Evolutionary conservation across 192 early-diverging fungal species (phyloP), one percentile per base, ranked within the genome.

Genomic region (Mortierella claussenii): DNA sequence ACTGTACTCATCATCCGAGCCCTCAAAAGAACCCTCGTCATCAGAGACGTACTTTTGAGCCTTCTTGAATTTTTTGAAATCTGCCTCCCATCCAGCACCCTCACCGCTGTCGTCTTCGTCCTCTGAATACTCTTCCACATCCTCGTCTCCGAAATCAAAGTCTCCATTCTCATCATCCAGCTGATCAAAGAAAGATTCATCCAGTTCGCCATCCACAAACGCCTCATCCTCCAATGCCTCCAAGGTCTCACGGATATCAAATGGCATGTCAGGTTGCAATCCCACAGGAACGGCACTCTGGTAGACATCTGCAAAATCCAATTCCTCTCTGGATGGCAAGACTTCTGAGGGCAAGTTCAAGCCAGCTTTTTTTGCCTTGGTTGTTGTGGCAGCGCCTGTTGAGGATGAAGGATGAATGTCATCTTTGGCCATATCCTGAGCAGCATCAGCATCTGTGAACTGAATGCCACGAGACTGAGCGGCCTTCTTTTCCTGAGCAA

Each of bases 191-290:
- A 96, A 96, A 37, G 87, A 85, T 55, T 97, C 95, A 33, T 90
- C 94, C 20, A 92, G 55, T 8, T 88, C 90, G 10, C 94, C 91
- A 18, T 92, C 93, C 28, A 93, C 88, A 64, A 92, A 95, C 11
- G 88, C 94, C 11, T 94, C 94, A 64, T 97, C 94, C n/a, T 97
- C 94, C 60, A 99, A 83, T 4, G 96, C 96, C 65, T 97, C 94
- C 51, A 99, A 69, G 0, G 89, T 90, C 83, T 97, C 94, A 62
- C 97, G 90, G 60, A 98, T 78, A 42, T 88, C 83, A 32, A 86
- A 87, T 62, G 94, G 92, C 83, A 96, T 89, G 49, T 92, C 90
- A 12, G 95, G 89, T 61, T 91, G 87, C 26, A 89, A 69, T 74
- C 80, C 80, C 28, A 73, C 50, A 11, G 89, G 88, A 20, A 85